Evolutionary conservation across 305 asterid species (phyloP).

Genomic region (Solanum hybrid): DNA sequence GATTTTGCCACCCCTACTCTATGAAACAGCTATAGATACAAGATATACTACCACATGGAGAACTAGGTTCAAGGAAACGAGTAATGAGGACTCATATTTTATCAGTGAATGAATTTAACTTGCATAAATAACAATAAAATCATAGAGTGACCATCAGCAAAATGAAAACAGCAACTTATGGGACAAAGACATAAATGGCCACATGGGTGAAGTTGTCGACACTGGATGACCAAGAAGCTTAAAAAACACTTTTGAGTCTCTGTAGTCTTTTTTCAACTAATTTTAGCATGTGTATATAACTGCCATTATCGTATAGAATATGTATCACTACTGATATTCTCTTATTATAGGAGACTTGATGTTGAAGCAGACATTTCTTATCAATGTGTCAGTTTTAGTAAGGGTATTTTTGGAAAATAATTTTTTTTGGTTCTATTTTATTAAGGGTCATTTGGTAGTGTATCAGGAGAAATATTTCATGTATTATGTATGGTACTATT

Average conservation of each 20-base stretch:
- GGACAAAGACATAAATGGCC: neutral
- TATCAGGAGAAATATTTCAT: neutral
- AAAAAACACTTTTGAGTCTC: neutral
- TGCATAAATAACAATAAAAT: neutral
- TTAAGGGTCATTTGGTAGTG: neutral
- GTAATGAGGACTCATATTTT: neutral
- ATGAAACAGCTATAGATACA: neutral
- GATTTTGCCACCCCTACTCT: no score
- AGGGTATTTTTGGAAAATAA: neutral
- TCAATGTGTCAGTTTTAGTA: neutral
- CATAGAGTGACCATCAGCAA: neutral
- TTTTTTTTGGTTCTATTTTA: neutral
- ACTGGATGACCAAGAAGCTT: neutral
- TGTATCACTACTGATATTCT: neutral
- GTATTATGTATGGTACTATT: neutral
- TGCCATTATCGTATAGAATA: neutral
- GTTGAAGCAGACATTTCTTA: neutral
- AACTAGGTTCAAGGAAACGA: neutral
- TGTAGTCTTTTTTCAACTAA: neutral
- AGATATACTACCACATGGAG: neutral
- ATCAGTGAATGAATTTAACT: neutral
- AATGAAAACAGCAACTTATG: neutral
- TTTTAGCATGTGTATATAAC: neutral
- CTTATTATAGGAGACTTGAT: neutral
- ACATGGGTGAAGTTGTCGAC: neutral